These are phyloP conservation scores for Globisporangium cylindrosporum DNA, from an alignment of 352 stramenopile species.

Conservation along the genomic window DNA sequence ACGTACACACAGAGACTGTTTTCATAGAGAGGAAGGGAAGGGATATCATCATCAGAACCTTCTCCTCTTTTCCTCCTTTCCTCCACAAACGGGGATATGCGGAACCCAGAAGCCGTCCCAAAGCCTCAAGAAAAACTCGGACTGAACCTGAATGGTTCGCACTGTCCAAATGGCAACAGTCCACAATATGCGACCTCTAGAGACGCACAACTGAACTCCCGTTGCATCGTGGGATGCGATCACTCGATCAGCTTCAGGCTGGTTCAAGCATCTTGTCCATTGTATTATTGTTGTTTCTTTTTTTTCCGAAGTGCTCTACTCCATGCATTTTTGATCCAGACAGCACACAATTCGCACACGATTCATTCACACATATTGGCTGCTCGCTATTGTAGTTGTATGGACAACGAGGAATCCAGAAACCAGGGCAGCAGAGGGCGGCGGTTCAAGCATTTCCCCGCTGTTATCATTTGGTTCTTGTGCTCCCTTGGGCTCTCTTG, in stretches of 20 bases:
- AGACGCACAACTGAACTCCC: neutral
- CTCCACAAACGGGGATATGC: neutral
- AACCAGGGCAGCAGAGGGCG: neutral
- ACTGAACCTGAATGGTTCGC: neutral
- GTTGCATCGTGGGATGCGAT: neutral
- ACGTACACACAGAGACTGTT: neutral
- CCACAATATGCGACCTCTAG: neutral
- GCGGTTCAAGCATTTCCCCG: neutral
- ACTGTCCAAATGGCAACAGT: neutral
- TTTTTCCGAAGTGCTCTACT: conserved; percentile 1
- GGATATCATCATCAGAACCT: neutral
- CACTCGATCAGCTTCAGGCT: neutral
- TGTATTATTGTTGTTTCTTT: neutral
- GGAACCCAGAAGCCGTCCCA: neutral
- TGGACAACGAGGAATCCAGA: neutral
- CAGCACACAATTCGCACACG: neutral
- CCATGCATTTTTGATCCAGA: neutral
- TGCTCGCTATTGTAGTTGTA: neutral
- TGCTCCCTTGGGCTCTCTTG: neutral
- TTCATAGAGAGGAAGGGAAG: neutral
- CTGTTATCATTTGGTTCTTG: conserved; percentile 4
- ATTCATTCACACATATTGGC: neutral
- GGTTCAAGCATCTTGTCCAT: neutral
- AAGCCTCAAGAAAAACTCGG: neutral
- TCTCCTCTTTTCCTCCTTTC: neutral